Conservation (phyloP, 106 monocot species). For the Acorus calamus region DNA sequence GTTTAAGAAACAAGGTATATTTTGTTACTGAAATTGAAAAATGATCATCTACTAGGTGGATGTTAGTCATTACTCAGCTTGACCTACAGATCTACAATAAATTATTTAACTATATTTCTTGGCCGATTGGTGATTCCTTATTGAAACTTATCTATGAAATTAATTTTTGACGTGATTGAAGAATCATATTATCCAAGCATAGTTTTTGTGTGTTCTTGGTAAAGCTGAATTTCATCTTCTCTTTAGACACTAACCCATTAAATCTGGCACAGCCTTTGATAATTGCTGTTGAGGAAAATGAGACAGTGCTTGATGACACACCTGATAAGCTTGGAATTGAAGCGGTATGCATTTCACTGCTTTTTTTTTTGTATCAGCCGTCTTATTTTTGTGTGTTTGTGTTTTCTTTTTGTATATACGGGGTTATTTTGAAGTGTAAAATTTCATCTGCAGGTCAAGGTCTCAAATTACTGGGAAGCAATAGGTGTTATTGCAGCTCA, state of each 20-base stretch:
- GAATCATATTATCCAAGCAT: too few species aligned
- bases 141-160: too few species aligned
- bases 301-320: slow-evolving; percentile 76
- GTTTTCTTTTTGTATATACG: neutral
- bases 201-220: too few species aligned
- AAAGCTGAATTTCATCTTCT: too few species aligned
- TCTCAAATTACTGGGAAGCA: slow-evolving; percentile 90
- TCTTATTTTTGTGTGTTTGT: neutral
- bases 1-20: slow-evolving; percentile 41
- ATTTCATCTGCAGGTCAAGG: slow-evolving; percentile 39
- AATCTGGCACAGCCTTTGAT: slow-evolving; percentile 48
- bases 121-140: too few species aligned
- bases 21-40: neutral
- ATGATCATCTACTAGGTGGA: too few species aligned
- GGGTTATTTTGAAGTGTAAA: neutral
- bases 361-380: neutral
- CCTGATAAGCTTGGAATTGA: slow-evolving; percentile 81
- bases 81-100: too few species aligned
- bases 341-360: slow-evolving; percentile 25
- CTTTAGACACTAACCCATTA: neutral
- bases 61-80: too few species aligned
- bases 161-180: too few species aligned
- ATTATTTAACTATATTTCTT: too few species aligned
- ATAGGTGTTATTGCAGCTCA: slow-evolving; percentile 89
- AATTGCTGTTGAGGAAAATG: slow-evolving; percentile 74